phyloP scores from a whole-genome alignment of 805 yeast species.

The Brettanomyces nanus region DNA sequence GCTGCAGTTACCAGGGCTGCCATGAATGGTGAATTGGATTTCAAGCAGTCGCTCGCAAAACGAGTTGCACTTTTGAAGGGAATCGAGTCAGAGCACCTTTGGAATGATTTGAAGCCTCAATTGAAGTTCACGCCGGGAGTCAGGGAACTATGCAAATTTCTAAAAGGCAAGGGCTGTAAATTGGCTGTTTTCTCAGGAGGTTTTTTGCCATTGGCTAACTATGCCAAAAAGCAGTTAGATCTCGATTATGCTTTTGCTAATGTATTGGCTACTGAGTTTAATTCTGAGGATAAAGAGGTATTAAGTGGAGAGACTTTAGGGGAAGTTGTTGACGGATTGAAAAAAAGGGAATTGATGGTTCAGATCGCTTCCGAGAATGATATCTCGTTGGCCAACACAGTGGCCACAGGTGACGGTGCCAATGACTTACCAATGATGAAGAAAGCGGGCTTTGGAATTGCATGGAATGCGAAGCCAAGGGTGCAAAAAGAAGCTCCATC shows the following conservation, averaged over 20 bases:
- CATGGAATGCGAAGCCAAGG: conserved; percentile 95
- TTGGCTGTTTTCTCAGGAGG: conserved; percentile 94
- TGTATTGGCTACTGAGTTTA: conserved; percentile 39
- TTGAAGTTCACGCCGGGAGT: conserved; percentile 84
- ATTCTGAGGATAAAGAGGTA: conserved; percentile 30
- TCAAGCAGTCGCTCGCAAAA: conserved; percentile 66
- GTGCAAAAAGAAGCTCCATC: conserved; percentile 83
- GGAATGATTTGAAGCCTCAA: conserved; percentile 69
- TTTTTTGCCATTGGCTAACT: conserved; percentile 77
- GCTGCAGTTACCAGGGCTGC: conserved; percentile 87
- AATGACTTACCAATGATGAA: conserved; percentile 92
- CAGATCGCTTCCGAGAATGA: conserved; percentile 50
- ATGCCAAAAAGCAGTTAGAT: conserved; percentile 56
- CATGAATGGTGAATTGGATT: conserved; percentile 95
- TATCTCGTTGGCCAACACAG: conserved; percentile 44
- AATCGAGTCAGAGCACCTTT: conserved; percentile 59
- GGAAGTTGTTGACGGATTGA: conserved; percentile 75
- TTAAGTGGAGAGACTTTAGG: conserved; percentile 78
- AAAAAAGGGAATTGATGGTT: conserved; percentile 65
- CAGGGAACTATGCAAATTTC: conserved; percentile 51
- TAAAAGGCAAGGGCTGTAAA: conserved; percentile 54
- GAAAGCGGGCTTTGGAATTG: conserved; percentile 86
- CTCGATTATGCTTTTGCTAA: conserved; percentile 91
- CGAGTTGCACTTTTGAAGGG: conserved; percentile 82
- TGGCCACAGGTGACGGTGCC: conserved; percentile 97